Evolutionary conservation across 2,329 filamentous ascomycete genomes (phyloP), one percentile per base, ranked within the genome.

Genomic region (Samsoniella hepiali): DNA sequence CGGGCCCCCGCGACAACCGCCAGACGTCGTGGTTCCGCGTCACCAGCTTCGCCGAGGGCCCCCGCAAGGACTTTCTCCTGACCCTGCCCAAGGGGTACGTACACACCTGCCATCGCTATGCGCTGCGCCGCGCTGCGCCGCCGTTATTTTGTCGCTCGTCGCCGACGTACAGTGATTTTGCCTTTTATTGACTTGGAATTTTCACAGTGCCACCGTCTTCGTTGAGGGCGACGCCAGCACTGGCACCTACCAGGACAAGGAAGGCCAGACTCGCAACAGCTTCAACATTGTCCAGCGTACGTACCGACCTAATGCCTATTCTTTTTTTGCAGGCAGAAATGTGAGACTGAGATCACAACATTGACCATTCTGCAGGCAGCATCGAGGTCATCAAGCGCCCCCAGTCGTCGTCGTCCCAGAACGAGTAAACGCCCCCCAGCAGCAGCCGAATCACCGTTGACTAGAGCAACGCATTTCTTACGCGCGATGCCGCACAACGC

Each of bases 21-120:
- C 84, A 87, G 73, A 91, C 90, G 36, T 95, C 89, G 81, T 98
- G 91, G 90, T 98, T 96, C 83, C 84, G 83, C 64, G 82, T 98
- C 62, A 82, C 87, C 40, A 87, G 83, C 78, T 98, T 98, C 74
- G 79, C 80, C 15, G 87, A 91, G 67, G 91, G 89, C 13, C 77
- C 84, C 57, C 81, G 84, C 74, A 88, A 88, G 72, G 91, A 97
- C 67, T 89, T 85, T 72, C 74, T 97, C 69, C 78, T 91, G 72
- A 81, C 78, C 71, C 77, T 97, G 76, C 86, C 87, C 62, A 98
- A 97, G 82, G 94, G 94, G 91, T 97, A 79, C 75, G 91, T 84
- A 9, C 57, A 8, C 15, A 29, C n/a, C 11, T 17, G 11, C 1
- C 50, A 29, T 22, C 11, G 31, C 51, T 2, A 27, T 22, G 9